Evolutionary conservation across 257 asterid genomes (phyloP), one percentile per base, ranked within the genome.

Genomic region (Cruciata laevipes): DNA sequence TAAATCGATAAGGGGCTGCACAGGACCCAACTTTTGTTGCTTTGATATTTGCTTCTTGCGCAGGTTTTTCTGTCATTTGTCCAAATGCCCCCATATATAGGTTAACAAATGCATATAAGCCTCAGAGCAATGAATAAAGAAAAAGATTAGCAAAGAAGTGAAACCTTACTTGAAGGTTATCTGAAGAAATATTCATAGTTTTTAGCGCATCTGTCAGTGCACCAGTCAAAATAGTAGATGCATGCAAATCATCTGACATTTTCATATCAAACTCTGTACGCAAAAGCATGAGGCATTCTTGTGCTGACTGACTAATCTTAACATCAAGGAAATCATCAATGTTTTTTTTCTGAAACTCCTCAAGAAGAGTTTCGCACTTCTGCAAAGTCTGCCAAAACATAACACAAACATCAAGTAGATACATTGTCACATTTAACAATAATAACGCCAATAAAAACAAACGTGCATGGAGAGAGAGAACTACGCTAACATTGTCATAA

Each of bases 181-280:
- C 86, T 52, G 83, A 21, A 20, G 80, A 77, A 71, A 60, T 77
- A 69, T 89, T 87, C 80, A 87, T 77, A 65, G 62, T 76, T 82
- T 82, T 83, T 78, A 87, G 75, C 55, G 86, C 88, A 42, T 85
- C 96, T 67, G 77, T 87, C 72, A 91, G 90, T 32, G 87, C 61
- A 33, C 81, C 78, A 70, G 83, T 91, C 42, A 89, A 66, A 71
- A 89, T 71, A 49, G 89, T 24, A 9, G 95, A 95, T 2, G 98
- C 86, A 65, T 89, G 96, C 82, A 91, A 74, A 75, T 91, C 98
- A 80, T 89, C 96, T 10, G 95, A 82, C 75, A 91, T 60, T 75
- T 77, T 87, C 2, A 84, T 35, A 77, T 86, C 87, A 57, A 89
- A 79, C 52, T 91, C 96, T 14, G 63, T 70, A 49, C 44, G 92